Percentiles rank a stretch among this genome's conserved stretches.
Conservation (phyloP, 1,139 yeast genomes). For the Hansenula lynferdii region DNA sequence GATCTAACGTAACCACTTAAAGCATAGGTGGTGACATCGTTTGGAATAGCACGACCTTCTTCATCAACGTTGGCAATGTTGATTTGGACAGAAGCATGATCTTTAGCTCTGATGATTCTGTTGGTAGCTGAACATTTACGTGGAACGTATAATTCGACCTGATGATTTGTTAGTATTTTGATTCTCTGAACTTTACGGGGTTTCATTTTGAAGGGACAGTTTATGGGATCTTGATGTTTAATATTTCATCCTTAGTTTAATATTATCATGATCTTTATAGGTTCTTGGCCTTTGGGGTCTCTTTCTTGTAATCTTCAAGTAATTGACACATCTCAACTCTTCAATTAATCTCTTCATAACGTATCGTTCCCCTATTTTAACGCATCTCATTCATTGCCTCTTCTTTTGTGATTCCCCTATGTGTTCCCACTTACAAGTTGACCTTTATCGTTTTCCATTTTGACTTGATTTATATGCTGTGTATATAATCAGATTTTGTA, state of each 20-base stretch:
- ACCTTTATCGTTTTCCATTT: conserved; percentile 99
- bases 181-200: background rate
- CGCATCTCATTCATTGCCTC: background rate
- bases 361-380: background rate
- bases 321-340: too few relatives aligned
- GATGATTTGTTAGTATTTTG: conserved; percentile 7
- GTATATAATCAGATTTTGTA: too few relatives aligned
- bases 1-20: conserved; percentile 92
- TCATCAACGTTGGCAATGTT: conserved; percentile 87
- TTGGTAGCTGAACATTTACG: conserved; percentile 99
- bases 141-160: conserved; percentile 99
- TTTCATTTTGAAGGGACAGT: conserved; percentile 7
- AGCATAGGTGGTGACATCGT: conserved; percentile 92
- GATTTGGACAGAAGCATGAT: conserved; percentile 97
- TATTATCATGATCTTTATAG: too few relatives aligned
- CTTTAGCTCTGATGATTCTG: conserved; percentile 99
- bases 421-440: conserved; percentile 76
- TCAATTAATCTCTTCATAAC: background rate
- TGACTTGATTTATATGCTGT: conserved; percentile 32
- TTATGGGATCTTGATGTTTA: too few relatives aligned
- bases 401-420: background rate
- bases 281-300: too few relatives aligned
- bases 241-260: too few relatives aligned
- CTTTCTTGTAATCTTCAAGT: too few relatives aligned
- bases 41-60: conserved; percentile 93